Evolutionary conservation across 2,329 filamentous ascomycete genomes (phyloP), one percentile per base, ranked within the genome.

Genomic region (Apiospora phragmitis): DNA sequence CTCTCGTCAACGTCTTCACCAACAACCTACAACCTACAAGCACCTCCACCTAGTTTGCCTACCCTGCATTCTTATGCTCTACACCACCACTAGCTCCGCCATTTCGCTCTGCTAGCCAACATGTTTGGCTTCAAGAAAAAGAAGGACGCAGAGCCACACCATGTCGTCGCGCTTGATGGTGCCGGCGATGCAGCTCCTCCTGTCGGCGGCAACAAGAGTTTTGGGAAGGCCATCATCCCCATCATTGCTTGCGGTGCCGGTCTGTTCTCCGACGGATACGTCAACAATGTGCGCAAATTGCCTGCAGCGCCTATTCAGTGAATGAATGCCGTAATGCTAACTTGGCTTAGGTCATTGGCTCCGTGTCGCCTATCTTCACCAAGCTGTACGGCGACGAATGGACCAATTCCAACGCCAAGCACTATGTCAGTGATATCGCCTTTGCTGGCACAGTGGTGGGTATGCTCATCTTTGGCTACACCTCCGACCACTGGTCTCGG

Each of bases 161-260:
- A n/a, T 11, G 32, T 38, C 18, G 32, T 62, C 18, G 21, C 55
- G 9, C 55, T 14, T 21, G 32, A 62, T n/a, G 21, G 55, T n/a
- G 18, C 55, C 32, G 55, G 18, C 21, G 55, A 62, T 38, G 55
- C 55, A 62, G 32, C 32, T 38, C 29, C 29, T n/a, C 32, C 75
- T 16, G 75, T 77, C 68, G 26, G n/a, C 55, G 74, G 76, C 68
- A 74, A 76, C 18, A 79, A 78, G 70, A 77, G 77, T 1, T 80
- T 80, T 70, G 70, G 70, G 68, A 73, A 79, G 43, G 75, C 76
- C 6, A 80, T 84, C 26, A 77, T 88, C 87, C 94, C 94, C 18
- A 92, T 94, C 0, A 91, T 97, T 75, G 94, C 94, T 59, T 97
- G 94, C 78, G 95, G 95, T 74, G 93, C 94, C 68, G 95, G 95